Evolutionary conservation across 148 eudicot genomes (phyloP).

Genomic region (Linanthus parryae): DNA sequence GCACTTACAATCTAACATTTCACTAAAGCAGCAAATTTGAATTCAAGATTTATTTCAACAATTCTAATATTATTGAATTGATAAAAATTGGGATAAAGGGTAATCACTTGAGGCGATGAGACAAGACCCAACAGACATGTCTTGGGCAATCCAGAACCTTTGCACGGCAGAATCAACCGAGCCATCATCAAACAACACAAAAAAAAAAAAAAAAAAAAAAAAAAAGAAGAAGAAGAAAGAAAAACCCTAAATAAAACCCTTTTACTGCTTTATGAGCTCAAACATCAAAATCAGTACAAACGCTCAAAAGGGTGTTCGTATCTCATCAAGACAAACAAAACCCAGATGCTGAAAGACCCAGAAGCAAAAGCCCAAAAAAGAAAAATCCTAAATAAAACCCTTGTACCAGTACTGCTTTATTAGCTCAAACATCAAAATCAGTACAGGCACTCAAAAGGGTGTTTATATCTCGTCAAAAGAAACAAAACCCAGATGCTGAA

Average conservation of each 20-base stretch:
- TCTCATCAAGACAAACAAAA: slow-evolving; percentile 5
- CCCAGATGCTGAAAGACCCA: slow-evolving; percentile 33
- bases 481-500: slow-evolving; percentile 27
- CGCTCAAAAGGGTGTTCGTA: slow-evolving; percentile 14
- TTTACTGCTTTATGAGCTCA: not conserved
- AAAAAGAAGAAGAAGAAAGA: too few relatives aligned
- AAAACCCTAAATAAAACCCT: slow-evolving; percentile 21
- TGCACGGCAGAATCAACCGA: slow-evolving; percentile 81
- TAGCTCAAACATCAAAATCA: slow-evolving; percentile 3
- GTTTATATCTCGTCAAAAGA: not conserved
- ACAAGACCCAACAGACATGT: slow-evolving; percentile 69
- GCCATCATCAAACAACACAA: slow-evolving; percentile 58
- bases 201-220: too few relatives aligned
- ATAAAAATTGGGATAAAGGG: too few relatives aligned
- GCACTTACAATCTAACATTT: too few relatives aligned
- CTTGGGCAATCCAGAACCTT: slow-evolving; percentile 57
- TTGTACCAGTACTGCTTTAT: not conserved
- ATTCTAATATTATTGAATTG: too few relatives aligned
- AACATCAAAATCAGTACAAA: slow-evolving; percentile 6
- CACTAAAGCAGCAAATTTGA: too few relatives aligned
- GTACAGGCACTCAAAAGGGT: slow-evolving; percentile 16
- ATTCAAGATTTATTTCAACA: too few relatives aligned
- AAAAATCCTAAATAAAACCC: slow-evolving; percentile 28
- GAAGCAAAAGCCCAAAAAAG: not conserved
- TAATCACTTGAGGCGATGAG: slow-evolving; percentile 85